Percentiles rank a stretch among this genome's conserved stretches.
These are phyloP conservation scores for Tubosaeta brunneosetosa DNA, from an alignment of 768 basidiomycete genomes.

Conservation along the genomic window DNA sequence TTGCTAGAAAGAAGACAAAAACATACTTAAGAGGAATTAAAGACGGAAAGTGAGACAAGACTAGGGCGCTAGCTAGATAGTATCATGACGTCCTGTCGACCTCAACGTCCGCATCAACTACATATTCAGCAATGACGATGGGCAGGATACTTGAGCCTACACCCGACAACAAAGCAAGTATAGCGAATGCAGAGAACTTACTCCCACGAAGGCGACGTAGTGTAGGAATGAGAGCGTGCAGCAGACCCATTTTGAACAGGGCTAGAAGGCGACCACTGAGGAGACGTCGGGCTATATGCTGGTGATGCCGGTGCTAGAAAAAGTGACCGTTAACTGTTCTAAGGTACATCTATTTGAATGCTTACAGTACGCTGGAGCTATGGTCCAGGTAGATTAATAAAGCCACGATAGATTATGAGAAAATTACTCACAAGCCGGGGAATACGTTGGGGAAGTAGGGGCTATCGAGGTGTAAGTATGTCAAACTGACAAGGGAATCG, in stretches of 20 bases:
- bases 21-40: constrained; percentile 6
- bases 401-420: neutral
- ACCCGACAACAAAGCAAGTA: constrained; percentile 13
- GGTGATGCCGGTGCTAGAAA: constrained; percentile 73
- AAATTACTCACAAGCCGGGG: constrained; percentile 70
- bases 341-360: neutral
- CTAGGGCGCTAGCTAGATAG: constrained; percentile 18
- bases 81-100: constrained; percentile 12
- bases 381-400: constrained; percentile 5
- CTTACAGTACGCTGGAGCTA: constrained; percentile 82
- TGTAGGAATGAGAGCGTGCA: constrained; percentile 40
- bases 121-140: constrained; percentile 7
- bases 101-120: neutral
- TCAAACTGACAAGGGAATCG: neutral
- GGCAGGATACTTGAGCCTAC: constrained; percentile 8
- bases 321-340: constrained; percentile 13
- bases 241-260: constrained; percentile 54
- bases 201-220: constrained; percentile 51
- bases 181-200: constrained; percentile 19
- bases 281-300: constrained; percentile 81
- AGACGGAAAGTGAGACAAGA: constrained; percentile 16
- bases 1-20: constrained; percentile 23
- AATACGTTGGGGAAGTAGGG: constrained; percentile 84
- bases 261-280: constrained; percentile 78
- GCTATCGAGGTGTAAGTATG: constrained; percentile 40